Percentiles rank a stretch among this genome's conserved stretches.
Evolutionary conservation across 441 rosid species (phyloP).

Genomic region (Gossypium schwendimanii): DNA sequence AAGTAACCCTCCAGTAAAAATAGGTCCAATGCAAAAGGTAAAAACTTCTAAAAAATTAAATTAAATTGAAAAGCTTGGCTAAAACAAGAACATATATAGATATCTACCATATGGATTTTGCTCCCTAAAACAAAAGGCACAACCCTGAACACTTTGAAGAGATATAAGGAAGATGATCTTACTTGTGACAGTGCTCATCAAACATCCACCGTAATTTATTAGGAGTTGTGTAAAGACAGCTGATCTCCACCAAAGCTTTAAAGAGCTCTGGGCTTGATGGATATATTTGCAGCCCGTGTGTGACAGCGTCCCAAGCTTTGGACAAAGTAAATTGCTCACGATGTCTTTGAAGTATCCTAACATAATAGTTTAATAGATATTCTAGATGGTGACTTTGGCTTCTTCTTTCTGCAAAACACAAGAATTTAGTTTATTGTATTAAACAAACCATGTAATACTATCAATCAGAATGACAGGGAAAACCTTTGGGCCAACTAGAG

Average conservation of each 20-base stretch:
- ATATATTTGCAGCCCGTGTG: constrained; percentile 68
- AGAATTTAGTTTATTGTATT: constrained; percentile 15
- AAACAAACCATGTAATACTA: constrained; percentile 1
- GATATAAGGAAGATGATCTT: constrained; percentile 21
- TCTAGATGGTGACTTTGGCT: constrained; percentile 68
- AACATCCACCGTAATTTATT: constrained; percentile 65
- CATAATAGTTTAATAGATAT: constrained; percentile 42
- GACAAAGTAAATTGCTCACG: constrained; percentile 45
- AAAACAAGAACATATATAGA: neutral
- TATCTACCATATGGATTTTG: neutral
- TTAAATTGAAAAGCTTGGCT: neutral
- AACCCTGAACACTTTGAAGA: neutral
- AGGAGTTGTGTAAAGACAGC: constrained; percentile 69
- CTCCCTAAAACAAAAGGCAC: neutral
- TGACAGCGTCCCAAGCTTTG: constrained; percentile 61
- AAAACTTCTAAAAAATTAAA: neutral
- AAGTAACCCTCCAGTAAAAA: neutral
- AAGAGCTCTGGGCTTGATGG: constrained; percentile 68
- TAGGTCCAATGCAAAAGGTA: neutral
- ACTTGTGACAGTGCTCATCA: constrained; percentile 70
- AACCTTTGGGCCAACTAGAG: neutral
- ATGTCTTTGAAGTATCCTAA: constrained; percentile 70
- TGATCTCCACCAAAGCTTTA: constrained; percentile 49
- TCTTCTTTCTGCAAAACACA: constrained; percentile 58
- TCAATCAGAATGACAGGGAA: neutral